Evolutionary conservation across 2,329 filamentous ascomycete species (phyloP).

Genomic region (Epichloe sp.): DNA sequence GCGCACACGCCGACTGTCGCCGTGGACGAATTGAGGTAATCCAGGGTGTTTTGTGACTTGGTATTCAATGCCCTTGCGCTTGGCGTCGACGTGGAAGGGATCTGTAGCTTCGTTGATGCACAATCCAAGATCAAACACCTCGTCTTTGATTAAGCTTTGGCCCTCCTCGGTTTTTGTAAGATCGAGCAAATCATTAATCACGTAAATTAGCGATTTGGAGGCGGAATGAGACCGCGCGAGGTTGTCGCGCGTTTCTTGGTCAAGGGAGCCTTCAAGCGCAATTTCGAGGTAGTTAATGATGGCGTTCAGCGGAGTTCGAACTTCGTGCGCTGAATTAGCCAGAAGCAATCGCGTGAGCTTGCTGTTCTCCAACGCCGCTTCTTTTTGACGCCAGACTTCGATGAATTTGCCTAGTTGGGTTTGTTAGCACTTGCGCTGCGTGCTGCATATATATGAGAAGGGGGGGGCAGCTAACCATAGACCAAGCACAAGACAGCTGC

Average conservation of each 20-base stretch:
- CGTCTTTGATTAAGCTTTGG: slow-evolving; percentile 63
- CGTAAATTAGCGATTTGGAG: slow-evolving; percentile 84
- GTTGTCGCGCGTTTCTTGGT: slow-evolving; percentile 74
- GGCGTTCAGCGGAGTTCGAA: slow-evolving; percentile 79
- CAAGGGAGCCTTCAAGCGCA: slow-evolving; percentile 66
- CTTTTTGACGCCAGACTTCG: slow-evolving; percentile 85
- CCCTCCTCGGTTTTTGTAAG: slow-evolving; percentile 82
- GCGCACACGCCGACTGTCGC: slow-evolving; percentile 67
- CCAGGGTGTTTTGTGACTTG: slow-evolving; percentile 54
- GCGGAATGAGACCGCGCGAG: slow-evolving; percentile 75
- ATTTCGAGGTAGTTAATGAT: slow-evolving; percentile 95
- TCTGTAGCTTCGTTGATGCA: slow-evolving; percentile 69
- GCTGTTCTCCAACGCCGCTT: slow-evolving; percentile 68
- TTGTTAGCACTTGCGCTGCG: slow-evolving; percentile 2
- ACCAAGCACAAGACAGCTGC: slow-evolving; percentile 78
- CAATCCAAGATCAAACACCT: slow-evolving; percentile 57
- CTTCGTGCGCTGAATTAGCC: slow-evolving; percentile 83
- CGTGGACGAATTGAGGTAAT: slow-evolving; percentile 57
- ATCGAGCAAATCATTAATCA: slow-evolving; percentile 85
- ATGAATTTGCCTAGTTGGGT: slow-evolving; percentile 52
- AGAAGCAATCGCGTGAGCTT: slow-evolving; percentile 67
- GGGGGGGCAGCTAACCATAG: slow-evolving; percentile 47
- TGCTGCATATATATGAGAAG: not conserved
- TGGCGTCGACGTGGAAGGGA: slow-evolving; percentile 60
- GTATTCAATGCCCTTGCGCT: slow-evolving; percentile 61